A percentile compares a stretch with the other conserved stretches of the same genome.
These are phyloP conservation scores for Lichenothelia convexa DNA, from an alignment of 495 filamentous ascomycete genomes.

Conservation along the genomic window DNA sequence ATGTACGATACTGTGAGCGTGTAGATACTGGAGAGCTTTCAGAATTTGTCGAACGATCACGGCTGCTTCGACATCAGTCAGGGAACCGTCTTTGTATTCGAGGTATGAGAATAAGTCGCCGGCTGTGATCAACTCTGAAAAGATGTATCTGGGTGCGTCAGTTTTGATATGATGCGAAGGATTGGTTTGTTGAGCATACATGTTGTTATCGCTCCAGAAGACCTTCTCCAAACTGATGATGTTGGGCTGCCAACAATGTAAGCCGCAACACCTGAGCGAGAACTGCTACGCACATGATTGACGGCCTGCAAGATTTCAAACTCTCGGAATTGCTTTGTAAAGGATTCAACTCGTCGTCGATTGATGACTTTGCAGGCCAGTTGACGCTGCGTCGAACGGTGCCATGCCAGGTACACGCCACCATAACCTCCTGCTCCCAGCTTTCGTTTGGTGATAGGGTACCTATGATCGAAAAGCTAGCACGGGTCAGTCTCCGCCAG, in stretches of 20 bases:
- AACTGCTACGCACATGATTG: slow-evolving; percentile 16
- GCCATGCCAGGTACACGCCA: slow-evolving; percentile 16
- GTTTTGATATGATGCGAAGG: not conserved
- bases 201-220: slow-evolving; percentile 18
- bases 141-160: slow-evolving; percentile 15
- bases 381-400: slow-evolving; percentile 17
- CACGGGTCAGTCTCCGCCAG: not conserved
- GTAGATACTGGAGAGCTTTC: slow-evolving; percentile 41
- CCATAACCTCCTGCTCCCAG: slow-evolving; percentile 21
- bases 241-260: slow-evolving; percentile 21
- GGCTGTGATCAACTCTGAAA: slow-evolving; percentile 31
- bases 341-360: slow-evolving; percentile 7
- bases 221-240: slow-evolving; percentile 27
- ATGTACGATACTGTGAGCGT: slow-evolving; percentile 38
- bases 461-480: slow-evolving; percentile 16
- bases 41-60: slow-evolving; percentile 40
- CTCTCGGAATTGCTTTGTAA: slow-evolving; percentile 12
- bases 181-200: slow-evolving; percentile 7
- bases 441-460: slow-evolving; percentile 14
- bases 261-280: not conserved
- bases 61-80: slow-evolving; percentile 34
- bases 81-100: slow-evolving; percentile 25
- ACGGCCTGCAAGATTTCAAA: slow-evolving; percentile 23
- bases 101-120: slow-evolving; percentile 50
- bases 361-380: slow-evolving; percentile 25